Base-by-base conservation (phyloP, 306 rosid genomes). In the Senna tora region DNA sequence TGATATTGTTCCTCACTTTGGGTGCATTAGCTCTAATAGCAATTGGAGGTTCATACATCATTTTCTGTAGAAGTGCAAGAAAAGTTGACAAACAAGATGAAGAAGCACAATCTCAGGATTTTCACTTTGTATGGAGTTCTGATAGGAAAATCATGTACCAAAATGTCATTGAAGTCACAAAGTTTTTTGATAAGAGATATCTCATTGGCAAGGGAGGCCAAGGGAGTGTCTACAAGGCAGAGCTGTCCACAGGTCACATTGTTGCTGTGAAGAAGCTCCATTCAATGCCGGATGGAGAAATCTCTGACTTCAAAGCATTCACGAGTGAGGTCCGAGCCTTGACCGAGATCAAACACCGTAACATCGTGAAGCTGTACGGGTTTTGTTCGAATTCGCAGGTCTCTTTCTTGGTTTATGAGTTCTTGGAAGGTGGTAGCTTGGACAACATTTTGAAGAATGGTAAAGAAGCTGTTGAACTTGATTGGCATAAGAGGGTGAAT, bases 221-320 rank as follows among this genome's bases (percentile, higher is more conserved):
- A 12, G 75, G 71, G 3, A 16, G 32, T 41, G 79, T 73, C 20
- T 79, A 67, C 9, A 79, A 60, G 16, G 79, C 46, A 19, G 60
- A 67, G 9, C 33, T 79, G 21, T 46, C 2, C 4, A 42, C 66
- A 1, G 32, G 34, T 42, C 72, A 79, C 60, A 17, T 59, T 25
- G 59, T 73, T 19, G 83, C 72, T 1, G 67, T 79, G 17, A 79
- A 79, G 47, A 79, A 79, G 38, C 63, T 79, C 6, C 73, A 69
- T 38, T 22, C 64, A 6, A 5, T 21, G 22, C 22, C 43, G n/a
- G 15, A 25, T 53, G 62, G 20, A 11, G 72, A 74, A 54, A 43
- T 22, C 0, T 42, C 62, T 0, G 43, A 36, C 4, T 5, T 34
- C 0, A 78, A 56, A 76, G 50, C 69, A 10, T 78, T 55, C 16